These are phyloP conservation scores for Populus hybrid DNA, from an alignment of 441 rosid species.

Conservation along the genomic window DNA sequence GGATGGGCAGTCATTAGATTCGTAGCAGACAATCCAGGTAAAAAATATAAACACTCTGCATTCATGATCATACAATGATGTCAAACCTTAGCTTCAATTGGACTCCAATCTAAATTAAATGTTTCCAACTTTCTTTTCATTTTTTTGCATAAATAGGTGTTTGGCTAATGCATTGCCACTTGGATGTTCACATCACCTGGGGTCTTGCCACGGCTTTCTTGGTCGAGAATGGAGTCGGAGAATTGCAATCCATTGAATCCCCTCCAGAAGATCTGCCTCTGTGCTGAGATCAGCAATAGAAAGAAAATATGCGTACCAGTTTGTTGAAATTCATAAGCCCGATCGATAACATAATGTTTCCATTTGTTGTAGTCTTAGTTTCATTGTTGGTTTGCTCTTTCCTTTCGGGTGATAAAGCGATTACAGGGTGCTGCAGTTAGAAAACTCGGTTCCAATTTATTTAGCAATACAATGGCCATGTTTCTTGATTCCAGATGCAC, in stretches of 20 bases:
- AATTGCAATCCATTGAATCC: constrained; percentile 45
- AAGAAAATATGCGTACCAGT: background rate
- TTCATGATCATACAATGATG: background rate
- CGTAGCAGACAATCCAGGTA: constrained; percentile 88
- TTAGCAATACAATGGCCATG: constrained; percentile 7
- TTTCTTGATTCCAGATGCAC: constrained; percentile 7
- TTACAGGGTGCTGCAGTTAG: constrained; percentile 11
- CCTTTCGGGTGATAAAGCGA: constrained; percentile 13
- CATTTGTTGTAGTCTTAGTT: constrained; percentile 4
- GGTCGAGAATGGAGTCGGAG: constrained; percentile 74
- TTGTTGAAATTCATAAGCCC: constrained; percentile 11
- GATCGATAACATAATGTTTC: constrained; percentile 5
- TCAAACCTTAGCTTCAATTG: background rate
- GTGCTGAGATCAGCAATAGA: constrained; percentile 34
- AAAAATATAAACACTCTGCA: background rate
- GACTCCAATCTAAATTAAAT: background rate
- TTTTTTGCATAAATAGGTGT: constrained; percentile 43
- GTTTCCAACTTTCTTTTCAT: background rate
- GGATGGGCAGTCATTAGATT: constrained; percentile 93
- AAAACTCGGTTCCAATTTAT: constrained; percentile 9
- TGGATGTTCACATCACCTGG: constrained; percentile 86
- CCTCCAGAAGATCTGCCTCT: constrained; percentile 72
- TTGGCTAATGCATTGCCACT: constrained; percentile 91
- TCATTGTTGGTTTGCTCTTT: constrained; percentile 22
- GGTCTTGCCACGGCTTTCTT: constrained; percentile 75